Evolutionary conservation across 2,329 filamentous ascomycete species (phyloP), one percentile per base, ranked within the genome.

Genomic region (Cephalotrichum gorgonifer): DNA sequence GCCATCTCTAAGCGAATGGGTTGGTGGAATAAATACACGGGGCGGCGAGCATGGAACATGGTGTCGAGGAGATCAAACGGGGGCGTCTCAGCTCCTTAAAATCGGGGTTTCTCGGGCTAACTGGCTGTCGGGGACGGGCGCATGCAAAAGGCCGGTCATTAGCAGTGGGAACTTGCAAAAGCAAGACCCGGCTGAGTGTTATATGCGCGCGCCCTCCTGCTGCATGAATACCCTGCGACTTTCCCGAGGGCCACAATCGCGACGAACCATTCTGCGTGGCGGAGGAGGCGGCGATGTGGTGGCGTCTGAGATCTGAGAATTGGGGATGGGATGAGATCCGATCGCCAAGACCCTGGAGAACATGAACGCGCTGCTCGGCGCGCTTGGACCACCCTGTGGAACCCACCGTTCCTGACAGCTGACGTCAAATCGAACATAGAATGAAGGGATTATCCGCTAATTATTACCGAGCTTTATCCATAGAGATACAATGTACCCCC

Each of bases 61-160:
- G 44, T 15, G 20, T 28, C 44, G 44, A 46, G 44, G 17, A 14
- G 44, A 46, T 46, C 44, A 46, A 46, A 46, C 44, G 20, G 44
- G 28, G 15, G 30, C 20, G 44, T 46, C 44, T 46, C 44, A 46
- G 33, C n/a, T 25, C 30, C 25, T 6, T 11, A 3, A 22, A 14
- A n/a, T n/a, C 4, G n/a, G 27, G 5, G 44, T 23, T 33, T 35
- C 27, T 25, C 7, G 44, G 44, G 44, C 30, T 33, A 4, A 14
- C 28, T 12, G 6, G 28, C 28, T 30, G 28, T 6, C 12, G 28
- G 28, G 12, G n/a, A 14, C n/a, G n/a, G 30, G 30, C 12, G n/a
- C 4, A 14, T 14, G 12, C n/a, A 3, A 6, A 4, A 11, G 12
- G n/a, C n/a, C n/a, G n/a, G n/a, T n/a, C n/a, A n/a, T n/a, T n/a